Percentiles rank a stretch among this genome's conserved stretches.
Conservation (phyloP, 2,329 filamentous ascomycete species). For the Amauroascus niger region DNA sequence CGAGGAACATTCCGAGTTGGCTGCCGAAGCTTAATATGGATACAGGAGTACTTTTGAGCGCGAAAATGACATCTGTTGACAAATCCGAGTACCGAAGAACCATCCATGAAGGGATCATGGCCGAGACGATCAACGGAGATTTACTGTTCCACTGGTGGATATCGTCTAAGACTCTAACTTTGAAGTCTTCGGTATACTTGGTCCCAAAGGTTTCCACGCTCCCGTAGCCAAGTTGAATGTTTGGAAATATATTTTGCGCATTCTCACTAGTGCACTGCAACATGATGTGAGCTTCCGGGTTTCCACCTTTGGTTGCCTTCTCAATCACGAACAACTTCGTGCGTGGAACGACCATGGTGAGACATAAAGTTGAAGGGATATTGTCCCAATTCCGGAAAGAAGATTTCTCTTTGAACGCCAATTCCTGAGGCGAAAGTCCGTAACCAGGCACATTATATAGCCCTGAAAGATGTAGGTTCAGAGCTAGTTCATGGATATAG, state of each 20-base stretch:
- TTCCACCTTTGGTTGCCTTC: constrained; percentile 9
- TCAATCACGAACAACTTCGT: constrained; percentile 1
- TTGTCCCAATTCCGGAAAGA: constrained; percentile 1
- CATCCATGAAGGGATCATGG: constrained; percentile 20
- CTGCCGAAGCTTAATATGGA: constrained; percentile 9
- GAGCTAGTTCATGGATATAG: constrained; percentile 24
- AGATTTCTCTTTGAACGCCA: not conserved
- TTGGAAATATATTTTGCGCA: constrained; percentile 20
- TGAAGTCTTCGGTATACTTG: constrained; percentile 16
- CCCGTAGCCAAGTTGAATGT: constrained; percentile 22
- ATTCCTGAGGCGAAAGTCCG: not conserved
- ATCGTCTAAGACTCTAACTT: constrained; percentile 19
- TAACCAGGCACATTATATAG: constrained; percentile 6
- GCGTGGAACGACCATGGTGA: constrained; percentile 12
- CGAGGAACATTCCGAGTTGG: constrained; percentile 18
- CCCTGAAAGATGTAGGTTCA: constrained; percentile 22
- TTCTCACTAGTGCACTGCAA: constrained; percentile 11
- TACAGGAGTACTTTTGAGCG: constrained; percentile 16
- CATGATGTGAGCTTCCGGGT: constrained; percentile 14
- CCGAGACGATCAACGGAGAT: constrained; percentile 22
- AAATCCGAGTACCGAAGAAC: constrained; percentile 16
- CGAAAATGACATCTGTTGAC: constrained; percentile 17
- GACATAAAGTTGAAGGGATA: constrained; percentile 1
- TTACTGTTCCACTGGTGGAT: constrained; percentile 20
- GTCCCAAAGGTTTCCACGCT: constrained; percentile 12